Evolutionary conservation across 495 filamentous ascomycete species (phyloP).

Genomic region (Pseudotulostoma volvatum): DNA sequence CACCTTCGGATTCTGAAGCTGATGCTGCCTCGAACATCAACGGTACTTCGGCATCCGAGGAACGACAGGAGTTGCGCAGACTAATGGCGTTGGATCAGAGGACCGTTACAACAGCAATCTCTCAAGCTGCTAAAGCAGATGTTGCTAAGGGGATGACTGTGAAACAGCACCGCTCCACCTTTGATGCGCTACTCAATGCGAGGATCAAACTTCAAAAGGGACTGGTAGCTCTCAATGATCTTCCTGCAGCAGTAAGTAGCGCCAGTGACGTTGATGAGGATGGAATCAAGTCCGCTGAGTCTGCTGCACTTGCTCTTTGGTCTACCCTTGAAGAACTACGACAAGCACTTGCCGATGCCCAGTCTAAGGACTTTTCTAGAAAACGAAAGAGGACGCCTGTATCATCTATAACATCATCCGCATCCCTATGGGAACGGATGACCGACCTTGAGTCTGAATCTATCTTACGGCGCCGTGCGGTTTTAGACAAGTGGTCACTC

Average conservation of each 20-base stretch:
- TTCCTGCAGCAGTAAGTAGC: slow-evolving; percentile 29
- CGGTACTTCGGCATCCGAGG: slow-evolving; percentile 16
- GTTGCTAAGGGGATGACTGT: slow-evolving; percentile 73
- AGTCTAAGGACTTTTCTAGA: slow-evolving; percentile 28
- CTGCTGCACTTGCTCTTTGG: slow-evolving; percentile 76
- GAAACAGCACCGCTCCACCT: slow-evolving; percentile 63
- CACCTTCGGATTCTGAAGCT: slow-evolving; percentile 15
- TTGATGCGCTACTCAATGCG: slow-evolving; percentile 72
- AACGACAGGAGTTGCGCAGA: slow-evolving; percentile 44
- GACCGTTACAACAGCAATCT: slow-evolving; percentile 48
- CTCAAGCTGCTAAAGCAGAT: slow-evolving; percentile 60
- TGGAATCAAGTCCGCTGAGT: slow-evolving; percentile 59
- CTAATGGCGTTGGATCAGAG: slow-evolving; percentile 60
- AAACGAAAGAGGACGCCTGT: slow-evolving; percentile 44
- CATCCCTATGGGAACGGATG: slow-evolving; percentile 60
- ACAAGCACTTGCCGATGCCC: slow-evolving; percentile 34
- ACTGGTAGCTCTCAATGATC: slow-evolving; percentile 62
- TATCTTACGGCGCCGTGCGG: slow-evolving; percentile 23
- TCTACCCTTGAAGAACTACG: slow-evolving; percentile 66
- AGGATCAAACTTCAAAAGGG: slow-evolving; percentile 87
- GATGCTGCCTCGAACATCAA: slow-evolving; percentile 8
- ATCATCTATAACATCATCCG: slow-evolving; percentile 30
- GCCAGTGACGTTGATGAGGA: slow-evolving; percentile 21
- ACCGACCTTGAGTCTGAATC: slow-evolving; percentile 40
- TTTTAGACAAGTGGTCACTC: slow-evolving; percentile 32